Evolutionary conservation across 2,329 filamentous ascomycete species (phyloP).

Genomic region (Exophiala oligosperma): DNA sequence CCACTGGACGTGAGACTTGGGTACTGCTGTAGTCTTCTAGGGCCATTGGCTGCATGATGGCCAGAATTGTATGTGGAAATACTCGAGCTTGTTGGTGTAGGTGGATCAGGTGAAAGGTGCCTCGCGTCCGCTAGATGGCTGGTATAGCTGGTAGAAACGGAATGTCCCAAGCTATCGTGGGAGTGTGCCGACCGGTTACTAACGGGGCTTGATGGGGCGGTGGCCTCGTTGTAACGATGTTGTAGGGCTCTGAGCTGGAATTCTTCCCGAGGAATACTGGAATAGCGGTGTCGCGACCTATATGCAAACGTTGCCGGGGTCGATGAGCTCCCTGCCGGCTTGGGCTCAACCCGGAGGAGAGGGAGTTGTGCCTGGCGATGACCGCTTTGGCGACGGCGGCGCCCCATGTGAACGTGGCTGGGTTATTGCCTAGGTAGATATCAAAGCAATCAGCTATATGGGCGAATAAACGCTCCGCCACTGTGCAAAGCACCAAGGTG

Average conservation of each 20-base stretch:
- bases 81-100: conserved; percentile 17
- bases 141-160: conserved; percentile 11
- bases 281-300: background rate
- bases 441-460: background rate
- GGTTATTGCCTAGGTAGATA: background rate
- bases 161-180: conserved; percentile 4
- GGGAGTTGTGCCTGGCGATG: conserved; percentile 14
- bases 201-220: conserved; percentile 15
- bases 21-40: background rate
- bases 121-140: conserved; percentile 10
- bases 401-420: conserved; percentile 19
- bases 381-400: conserved; percentile 14
- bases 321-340: background rate
- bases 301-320: background rate
- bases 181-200: conserved; percentile 15
- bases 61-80: conserved; percentile 1
- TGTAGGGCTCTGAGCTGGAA: background rate
- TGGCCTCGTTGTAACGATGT: conserved; percentile 2
- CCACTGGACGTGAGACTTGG: background rate
- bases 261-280: background rate
- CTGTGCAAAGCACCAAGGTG: conserved; percentile 1
- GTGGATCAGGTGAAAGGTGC: conserved; percentile 13
- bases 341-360: conserved; percentile 3
- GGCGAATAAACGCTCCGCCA: background rate
- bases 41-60: background rate